Percentiles rank a stretch among this genome's conserved stretches.
These are phyloP conservation scores for Colletotrichum sp. DNA, from an alignment of 2,329 filamentous ascomycete species.

Conservation along the genomic window DNA sequence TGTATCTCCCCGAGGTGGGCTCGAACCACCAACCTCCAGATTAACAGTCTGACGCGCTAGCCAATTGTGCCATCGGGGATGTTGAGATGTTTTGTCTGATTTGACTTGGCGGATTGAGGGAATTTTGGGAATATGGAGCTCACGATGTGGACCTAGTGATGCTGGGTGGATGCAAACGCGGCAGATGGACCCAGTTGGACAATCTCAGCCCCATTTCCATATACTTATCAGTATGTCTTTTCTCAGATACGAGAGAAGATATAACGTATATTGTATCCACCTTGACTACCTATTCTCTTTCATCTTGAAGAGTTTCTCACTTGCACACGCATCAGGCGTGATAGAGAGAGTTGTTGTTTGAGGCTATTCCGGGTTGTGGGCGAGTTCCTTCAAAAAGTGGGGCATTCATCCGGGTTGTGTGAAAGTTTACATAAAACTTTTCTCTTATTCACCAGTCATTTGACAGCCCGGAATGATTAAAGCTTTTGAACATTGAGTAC, in stretches of 20 bases:
- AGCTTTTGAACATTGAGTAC: not conserved
- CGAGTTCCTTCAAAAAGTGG: not conserved
- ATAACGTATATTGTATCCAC: not conserved
- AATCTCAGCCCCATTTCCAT: not conserved
- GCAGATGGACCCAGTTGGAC: not conserved
- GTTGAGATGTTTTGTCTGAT: not conserved
- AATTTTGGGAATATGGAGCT: constrained; percentile 9
- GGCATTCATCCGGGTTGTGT: not conserved
- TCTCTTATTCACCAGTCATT: not conserved
- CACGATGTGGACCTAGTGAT: not conserved
- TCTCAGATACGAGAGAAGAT: not conserved
- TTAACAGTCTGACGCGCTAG: constrained; percentile 22
- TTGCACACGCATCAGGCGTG: not conserved
- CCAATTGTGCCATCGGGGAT: constrained; percentile 22
- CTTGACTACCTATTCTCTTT: not conserved
- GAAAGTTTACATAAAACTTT: not conserved
- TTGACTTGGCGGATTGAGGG: not conserved
- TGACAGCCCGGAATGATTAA: not conserved
- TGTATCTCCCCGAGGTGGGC: constrained; percentile 17
- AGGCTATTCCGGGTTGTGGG: not conserved
- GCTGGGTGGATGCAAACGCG: not conserved
- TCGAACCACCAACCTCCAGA: constrained; percentile 22
- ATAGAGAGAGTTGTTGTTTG: not conserved
- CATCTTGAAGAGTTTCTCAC: not conserved
- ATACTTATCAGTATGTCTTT: not conserved